Base-by-base conservation (phyloP, 305 asterid species). In the Stenogyne calaminthoides region DNA sequence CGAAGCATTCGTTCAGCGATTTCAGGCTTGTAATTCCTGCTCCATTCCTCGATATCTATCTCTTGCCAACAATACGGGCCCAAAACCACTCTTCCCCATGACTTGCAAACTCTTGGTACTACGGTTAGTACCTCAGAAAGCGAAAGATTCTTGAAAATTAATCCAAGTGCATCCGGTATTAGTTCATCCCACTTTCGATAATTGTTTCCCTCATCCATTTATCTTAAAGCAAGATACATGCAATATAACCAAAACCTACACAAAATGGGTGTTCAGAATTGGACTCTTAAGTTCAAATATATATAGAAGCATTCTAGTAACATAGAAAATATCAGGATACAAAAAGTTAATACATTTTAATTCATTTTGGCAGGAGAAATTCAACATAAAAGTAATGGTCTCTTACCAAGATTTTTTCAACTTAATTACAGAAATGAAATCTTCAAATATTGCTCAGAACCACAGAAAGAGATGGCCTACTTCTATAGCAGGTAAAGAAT, bases 21-120 rank as follows among this genome's bases (percentile, higher is more conserved):
- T 55, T 85, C 84, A 11, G 90, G 88, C 69, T 81, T 75, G 67
- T 55, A 22, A 10, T 64, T 78, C n/a, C 65, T 75, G 83, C 97
- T 88, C 98, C 97, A 93, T 65, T 91, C 95, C 77, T 84, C 96
- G 61, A 93, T 84, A 70, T 91, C 95, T 36, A 93, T 93, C 80
- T 88, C 94, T 81, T 89, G 92, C 96, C 93, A 93, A 71, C 97
- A 93, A 73, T 87, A 87, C 5, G 96, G 96, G 25, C 96, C 96
- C 22, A 6, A 64, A n/a, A 86, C 96, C 8, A 81, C 94, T 76
- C 79, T 80, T 25, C 63, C 79, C 98, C 97, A 93, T 42, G 97
- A 91, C 72, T 88, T 91, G 82, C 97, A 91, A 16, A 93, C 97
- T 64, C 83, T 80, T 10, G 96, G 96, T 9, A 91, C 91, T 20